These are phyloP conservation scores for Lolium perenne DNA, from an alignment of 176 grass and related monocot genomes.

Conservation along the genomic window DNA sequence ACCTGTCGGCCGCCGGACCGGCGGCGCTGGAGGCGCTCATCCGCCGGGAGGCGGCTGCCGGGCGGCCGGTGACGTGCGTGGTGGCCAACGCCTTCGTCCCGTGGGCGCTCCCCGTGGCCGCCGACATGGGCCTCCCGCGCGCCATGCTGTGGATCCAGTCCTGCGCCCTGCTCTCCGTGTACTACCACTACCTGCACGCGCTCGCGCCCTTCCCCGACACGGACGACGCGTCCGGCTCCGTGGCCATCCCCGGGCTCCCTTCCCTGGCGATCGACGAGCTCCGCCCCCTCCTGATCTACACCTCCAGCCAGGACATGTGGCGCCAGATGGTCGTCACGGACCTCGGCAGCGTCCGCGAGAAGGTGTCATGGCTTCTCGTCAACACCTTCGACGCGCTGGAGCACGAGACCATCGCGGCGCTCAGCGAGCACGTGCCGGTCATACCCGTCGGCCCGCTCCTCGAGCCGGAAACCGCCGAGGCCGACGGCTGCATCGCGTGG, in stretches of 20 bases:
- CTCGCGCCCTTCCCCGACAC: slow-evolving; percentile 46
- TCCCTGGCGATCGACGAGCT: slow-evolving; percentile 38
- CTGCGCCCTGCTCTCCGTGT: slow-evolving; percentile 48
- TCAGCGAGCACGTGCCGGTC: background rate
- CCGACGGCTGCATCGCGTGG: slow-evolving; percentile 36
- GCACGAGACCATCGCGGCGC: slow-evolving; percentile 36
- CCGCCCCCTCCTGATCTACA: slow-evolving; percentile 39
- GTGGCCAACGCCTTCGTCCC: slow-evolving; percentile 55
- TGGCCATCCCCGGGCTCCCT: slow-evolving; percentile 49
- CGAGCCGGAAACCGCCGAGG: background rate
- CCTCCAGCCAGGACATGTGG: background rate
- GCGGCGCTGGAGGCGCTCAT: slow-evolving; percentile 42
- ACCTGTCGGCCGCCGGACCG: slow-evolving; percentile 25
- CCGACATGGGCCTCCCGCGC: slow-evolving; percentile 34
- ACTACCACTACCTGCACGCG: slow-evolving; percentile 53
- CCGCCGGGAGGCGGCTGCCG: slow-evolving; percentile 16
- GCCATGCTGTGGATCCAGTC: slow-evolving; percentile 69
- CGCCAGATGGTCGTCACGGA: slow-evolving; percentile 37
- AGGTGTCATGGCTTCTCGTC: slow-evolving; percentile 46
- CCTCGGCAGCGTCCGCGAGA: slow-evolving; percentile 22
- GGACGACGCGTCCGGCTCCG: background rate
- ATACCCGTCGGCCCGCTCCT: slow-evolving; percentile 47
- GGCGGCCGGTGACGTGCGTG: slow-evolving; percentile 49
- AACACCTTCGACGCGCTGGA: slow-evolving; percentile 71
- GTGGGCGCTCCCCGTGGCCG: slow-evolving; percentile 48